These are phyloP conservation scores for Flaveria floridana DNA, from an alignment of 140 eudicot species.

Conservation along the genomic window DNA sequence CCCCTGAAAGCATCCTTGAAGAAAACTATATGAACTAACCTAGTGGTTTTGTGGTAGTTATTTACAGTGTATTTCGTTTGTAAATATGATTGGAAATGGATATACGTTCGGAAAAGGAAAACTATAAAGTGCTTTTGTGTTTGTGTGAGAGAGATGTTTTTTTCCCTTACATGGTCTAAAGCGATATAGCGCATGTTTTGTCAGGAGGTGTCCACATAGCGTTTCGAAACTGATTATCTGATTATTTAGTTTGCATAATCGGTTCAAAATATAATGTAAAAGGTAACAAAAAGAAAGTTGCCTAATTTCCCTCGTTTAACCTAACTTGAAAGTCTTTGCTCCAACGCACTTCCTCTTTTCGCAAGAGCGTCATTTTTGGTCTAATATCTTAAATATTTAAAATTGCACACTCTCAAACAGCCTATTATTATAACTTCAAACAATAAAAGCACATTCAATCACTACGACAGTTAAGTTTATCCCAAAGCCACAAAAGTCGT, in stretches of 20 bases:
- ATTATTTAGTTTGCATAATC: too few relatives aligned
- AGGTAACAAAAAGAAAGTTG: too few relatives aligned
- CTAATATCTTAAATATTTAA: not conserved
- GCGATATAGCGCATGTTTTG: not conserved
- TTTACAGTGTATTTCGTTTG: not conserved
- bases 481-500: not conserved
- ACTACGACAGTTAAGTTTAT: not conserved
- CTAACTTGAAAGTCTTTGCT: slow-evolving; percentile 10
- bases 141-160: not conserved
- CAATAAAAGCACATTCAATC: slow-evolving; percentile 1
- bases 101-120: not conserved
- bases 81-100: not conserved
- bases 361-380: not conserved
- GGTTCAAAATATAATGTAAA: too few relatives aligned
- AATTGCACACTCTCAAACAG: not conserved
- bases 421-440: too few relatives aligned
- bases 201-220: not conserved
- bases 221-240: too few relatives aligned
- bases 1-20: not conserved
- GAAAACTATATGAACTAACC: not conserved
- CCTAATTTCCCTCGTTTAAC: too few relatives aligned
- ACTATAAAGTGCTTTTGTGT: not conserved
- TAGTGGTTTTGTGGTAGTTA: not conserved
- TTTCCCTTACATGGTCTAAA: not conserved
- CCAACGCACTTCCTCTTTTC: not conserved